These are phyloP conservation scores for Ophiostoma sp. DNA, from an alignment of 2,329 filamentous ascomycete genomes.

Conservation along the genomic window DNA sequence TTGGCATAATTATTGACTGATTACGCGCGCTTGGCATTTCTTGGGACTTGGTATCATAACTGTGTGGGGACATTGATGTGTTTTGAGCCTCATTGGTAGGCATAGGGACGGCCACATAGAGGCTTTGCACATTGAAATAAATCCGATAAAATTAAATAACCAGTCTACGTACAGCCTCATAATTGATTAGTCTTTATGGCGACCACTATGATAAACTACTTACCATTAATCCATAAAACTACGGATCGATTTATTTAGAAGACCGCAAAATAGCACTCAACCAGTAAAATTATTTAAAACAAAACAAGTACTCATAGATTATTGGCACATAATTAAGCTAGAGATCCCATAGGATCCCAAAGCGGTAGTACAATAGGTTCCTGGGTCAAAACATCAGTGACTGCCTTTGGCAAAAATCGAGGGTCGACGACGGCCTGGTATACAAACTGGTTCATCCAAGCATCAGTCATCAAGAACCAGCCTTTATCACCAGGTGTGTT, in stretches of 20 bases:
- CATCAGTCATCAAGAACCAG: slow-evolving; percentile 85
- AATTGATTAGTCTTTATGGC: no score
- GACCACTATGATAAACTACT: no score
- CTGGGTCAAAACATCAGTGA: slow-evolving; percentile 65
- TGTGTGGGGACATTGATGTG: no score
- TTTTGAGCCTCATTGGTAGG: no score
- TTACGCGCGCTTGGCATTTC: no score
- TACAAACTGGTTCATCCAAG: slow-evolving; percentile 73
- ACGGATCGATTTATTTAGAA: no score
- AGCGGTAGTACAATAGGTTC: slow-evolving; percentile 65
- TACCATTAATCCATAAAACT: no score
- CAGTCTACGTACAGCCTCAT: no score
- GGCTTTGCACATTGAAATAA: no score
- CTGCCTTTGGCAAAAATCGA: slow-evolving; percentile 57
- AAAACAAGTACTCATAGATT: not conserved
- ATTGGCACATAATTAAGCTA: slow-evolving; percentile 46
- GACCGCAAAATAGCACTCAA: no score
- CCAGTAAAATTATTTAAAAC: not conserved
- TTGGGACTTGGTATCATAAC: no score
- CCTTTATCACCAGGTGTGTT: slow-evolving; percentile 64
- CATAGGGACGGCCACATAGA: no score
- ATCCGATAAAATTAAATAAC: not conserved
- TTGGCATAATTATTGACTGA: not conserved
- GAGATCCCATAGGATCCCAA: slow-evolving; percentile 75
- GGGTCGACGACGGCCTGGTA: slow-evolving; percentile 84